Base-by-base conservation (phyloP, 2,329 filamentous ascomycete species). In the Trichothecium roseum region DNA sequence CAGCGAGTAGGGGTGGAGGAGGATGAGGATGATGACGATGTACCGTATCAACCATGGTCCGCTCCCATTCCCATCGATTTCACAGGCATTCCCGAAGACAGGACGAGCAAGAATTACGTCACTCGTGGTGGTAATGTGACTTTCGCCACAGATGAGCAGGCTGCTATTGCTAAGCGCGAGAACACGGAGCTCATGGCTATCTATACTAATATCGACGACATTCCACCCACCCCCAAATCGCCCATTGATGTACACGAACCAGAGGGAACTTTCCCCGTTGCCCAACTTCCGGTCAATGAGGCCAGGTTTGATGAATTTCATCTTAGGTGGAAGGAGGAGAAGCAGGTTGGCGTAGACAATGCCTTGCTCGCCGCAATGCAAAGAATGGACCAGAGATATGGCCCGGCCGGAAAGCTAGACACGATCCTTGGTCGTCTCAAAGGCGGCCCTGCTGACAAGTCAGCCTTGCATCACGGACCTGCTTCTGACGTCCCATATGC, bases 161-260 rank as follows among this genome's bases (percentile, higher is more conserved):
- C 66, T 40, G 51, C 57, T 17, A 77, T 78, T 50, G 60, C 63
- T 6, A 64, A 72, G 32, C 69, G 74, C 18, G 75, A 79, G 47
- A 67, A 66, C 32, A 63, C 62, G 9, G 74, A 77, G 45, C 61
- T 81, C 24, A 75, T 81, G 68, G 70, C 62, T n/a, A 60, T 76
- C 30, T 78, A 78, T 45, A 65, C 66, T 2, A 64, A 68, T 32
- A 47, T 57, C 2, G 58, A 63, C 4, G 72, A 77, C 40, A 74
- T 77, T 32, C 73, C 73, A 2, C 57, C 64, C 3, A 69, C 69
- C 4, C 71, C 73, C 10, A 70, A 69, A 46, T 76, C 72, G 10
- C 72, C 73, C 0, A 52, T 6, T 10, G 20, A 24, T 24, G 20
- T 53, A 2, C 54, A 49, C 7, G 64, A 65, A 43, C 40, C 45